Conservation (phyloP, 179 eudicot genomes). For the Pouteria campechiana region DNA sequence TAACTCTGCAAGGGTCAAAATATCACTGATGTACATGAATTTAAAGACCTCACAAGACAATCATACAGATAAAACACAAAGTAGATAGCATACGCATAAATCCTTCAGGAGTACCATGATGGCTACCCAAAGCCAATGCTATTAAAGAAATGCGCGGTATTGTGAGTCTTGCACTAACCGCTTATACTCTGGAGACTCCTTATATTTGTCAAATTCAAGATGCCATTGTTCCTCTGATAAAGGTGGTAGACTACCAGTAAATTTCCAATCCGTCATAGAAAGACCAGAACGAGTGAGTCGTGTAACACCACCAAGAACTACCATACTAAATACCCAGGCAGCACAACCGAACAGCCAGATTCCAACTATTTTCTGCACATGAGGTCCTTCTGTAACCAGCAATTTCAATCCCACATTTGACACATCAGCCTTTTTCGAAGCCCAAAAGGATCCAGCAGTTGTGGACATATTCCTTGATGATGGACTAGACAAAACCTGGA, state of each 20-base stretch:
- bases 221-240: constrained; percentile 74
- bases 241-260: constrained; percentile 83
- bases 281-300: constrained; percentile 88
- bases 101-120: background rate
- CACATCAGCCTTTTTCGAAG: no score
- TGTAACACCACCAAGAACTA: constrained; percentile 88
- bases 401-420: constrained; percentile 47
- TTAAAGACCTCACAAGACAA: background rate
- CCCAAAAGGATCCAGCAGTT: constrained; percentile 28
- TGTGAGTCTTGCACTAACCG: constrained; percentile 54
- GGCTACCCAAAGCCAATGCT: background rate
- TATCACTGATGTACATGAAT: no score
- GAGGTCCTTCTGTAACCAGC: constrained; percentile 81
- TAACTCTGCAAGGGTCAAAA: constrained; percentile 33
- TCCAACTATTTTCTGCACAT: constrained; percentile 75
- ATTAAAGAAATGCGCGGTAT: background rate
- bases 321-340: constrained; percentile 98
- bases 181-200: constrained; percentile 81
- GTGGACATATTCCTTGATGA: constrained; percentile 51
- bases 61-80: background rate
- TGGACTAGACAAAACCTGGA: constrained; percentile 28
- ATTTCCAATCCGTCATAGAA: constrained; percentile 99
- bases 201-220: constrained; percentile 81
- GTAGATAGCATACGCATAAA: no score
- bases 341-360: constrained; percentile 96